Base-by-base conservation (phyloP, 2,329 filamentous ascomycete genomes). In the Pezicula neosporulosa region DNA sequence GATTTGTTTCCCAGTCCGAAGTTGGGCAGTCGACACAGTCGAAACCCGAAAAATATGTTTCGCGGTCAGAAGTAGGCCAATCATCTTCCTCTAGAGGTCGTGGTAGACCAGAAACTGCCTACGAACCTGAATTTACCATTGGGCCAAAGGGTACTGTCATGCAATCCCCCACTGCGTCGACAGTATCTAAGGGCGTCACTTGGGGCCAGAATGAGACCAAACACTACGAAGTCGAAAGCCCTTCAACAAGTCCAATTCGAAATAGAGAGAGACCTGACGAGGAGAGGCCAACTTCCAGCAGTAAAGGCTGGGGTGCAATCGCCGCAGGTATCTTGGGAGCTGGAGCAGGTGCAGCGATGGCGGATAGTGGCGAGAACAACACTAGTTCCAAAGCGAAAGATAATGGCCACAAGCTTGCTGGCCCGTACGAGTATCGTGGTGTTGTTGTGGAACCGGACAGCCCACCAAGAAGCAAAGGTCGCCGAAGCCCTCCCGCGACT, bases 181-280 rank as follows among this genome's bases (percentile, higher is more conserved):
- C 70, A 6, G 67, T 69, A 19, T 73, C 79, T 6, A 85, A 85
- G 58, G 76, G 70, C 39, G 83, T 87, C 4, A 83, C 76, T 12
- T 87, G 82, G 83, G 84, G 82, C 10, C 73, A 83, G 53, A 84
- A 85, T 56, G 75, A 83, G 61, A 85, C 78, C 4, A 82, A 85
- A 63, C 78, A 81, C 53, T 87, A 82, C 54, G 80, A 85, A 45
- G 74, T 80, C 10, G 80, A 82, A 52, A 85, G 77, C 47, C 79
- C 83, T 6, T 78, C 80, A 42, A 58, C 61, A 8, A 57, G 51
- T 37, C 39, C 51, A 30, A 37, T 54, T 9, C 48, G 49, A 42
- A 36, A 51, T 45, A 53, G 46, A 65, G 48, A 63, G 70, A 36
- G 68, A 66, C 48, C 73, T 69, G 64, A 68, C 37, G 57, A 70